Percentiles rank a stretch among this genome's conserved stretches.
phyloP scores from a whole-genome alignment of 257 asterid genomes.

The Fraxinus excelsior region DNA sequence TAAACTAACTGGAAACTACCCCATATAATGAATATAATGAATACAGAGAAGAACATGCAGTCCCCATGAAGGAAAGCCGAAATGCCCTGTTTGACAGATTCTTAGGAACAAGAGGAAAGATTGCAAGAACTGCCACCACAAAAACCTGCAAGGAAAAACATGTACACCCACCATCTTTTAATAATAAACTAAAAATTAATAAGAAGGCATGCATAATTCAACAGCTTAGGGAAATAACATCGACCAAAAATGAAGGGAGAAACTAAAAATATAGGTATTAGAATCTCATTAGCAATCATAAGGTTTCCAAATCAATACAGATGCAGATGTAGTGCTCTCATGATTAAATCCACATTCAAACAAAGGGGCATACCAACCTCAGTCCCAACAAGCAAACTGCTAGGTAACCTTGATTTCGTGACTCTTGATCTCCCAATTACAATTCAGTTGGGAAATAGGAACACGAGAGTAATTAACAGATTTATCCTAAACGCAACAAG shows the following conservation, averaged over 20 bases:
- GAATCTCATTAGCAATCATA: conserved; percentile 8
- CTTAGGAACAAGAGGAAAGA: conserved; percentile 70
- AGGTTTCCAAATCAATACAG: not conserved
- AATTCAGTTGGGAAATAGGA: conserved; percentile 7
- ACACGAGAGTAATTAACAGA: conserved; percentile 8
- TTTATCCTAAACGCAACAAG: conserved; percentile 2
- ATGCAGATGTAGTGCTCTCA: not conserved
- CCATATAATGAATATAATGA: conserved; percentile 81
- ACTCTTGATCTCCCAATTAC: not conserved
- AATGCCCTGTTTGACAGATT: conserved; percentile 75
- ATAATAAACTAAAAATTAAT: not conserved
- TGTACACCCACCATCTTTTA: not conserved
- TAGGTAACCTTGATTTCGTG: conserved; percentile 8
- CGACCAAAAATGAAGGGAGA: not conserved
- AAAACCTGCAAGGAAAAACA: conserved; percentile 53
- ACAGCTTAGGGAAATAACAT: conserved; percentile 14
- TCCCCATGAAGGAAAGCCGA: conserved; percentile 80
- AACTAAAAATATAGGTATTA: not conserved
- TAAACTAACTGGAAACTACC: conserved; percentile 50
- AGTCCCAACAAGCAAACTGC: not conserved
- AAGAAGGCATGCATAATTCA: not conserved
- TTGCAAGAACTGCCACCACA: conserved; percentile 76
- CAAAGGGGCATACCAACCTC: not conserved
- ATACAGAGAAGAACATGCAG: conserved; percentile 70
- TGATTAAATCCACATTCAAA: conserved; percentile 13